These are phyloP conservation scores for Fistulifera pelliculosa DNA, from an alignment of 108 stramenopile species.

Conservation along the genomic window DNA sequence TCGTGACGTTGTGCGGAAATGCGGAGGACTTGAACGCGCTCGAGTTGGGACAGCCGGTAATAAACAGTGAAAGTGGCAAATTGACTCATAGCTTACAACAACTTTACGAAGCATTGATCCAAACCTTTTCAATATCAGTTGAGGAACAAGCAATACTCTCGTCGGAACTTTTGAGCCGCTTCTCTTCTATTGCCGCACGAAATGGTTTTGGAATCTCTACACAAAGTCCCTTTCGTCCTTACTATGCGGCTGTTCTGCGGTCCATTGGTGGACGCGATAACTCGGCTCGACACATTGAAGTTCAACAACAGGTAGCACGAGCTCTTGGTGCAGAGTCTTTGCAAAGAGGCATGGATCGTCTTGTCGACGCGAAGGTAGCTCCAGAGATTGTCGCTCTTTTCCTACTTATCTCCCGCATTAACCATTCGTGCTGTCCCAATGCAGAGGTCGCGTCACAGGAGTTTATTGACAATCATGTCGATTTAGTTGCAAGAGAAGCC, in stretches of 20 bases:
- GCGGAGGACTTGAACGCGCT: constrained; percentile 22
- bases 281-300: constrained; percentile 17
- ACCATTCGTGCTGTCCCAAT: constrained; percentile 14
- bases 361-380: constrained; percentile 7
- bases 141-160: constrained; percentile 14
- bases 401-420: constrained; percentile 28
- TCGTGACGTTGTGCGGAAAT: constrained; percentile 25
- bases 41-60: constrained; percentile 12
- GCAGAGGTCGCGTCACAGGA: constrained; percentile 28
- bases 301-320: constrained; percentile 16
- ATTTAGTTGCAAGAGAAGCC: constrained; percentile 36
- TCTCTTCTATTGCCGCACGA: constrained; percentile 20
- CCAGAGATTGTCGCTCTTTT: constrained; percentile 33
- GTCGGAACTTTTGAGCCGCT: constrained; percentile 11
- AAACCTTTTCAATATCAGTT: constrained; percentile 4
- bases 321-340: constrained; percentile 19
- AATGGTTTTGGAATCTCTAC: constrained; percentile 29
- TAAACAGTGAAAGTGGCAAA: background rate
- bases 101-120: constrained; percentile 7
- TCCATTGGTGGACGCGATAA: constrained; percentile 17
- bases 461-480: constrained; percentile 42
- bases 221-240: constrained; percentile 30
- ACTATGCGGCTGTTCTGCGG: constrained; percentile 25
- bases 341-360: constrained; percentile 35
- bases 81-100: constrained; percentile 16